A percentile compares a stretch with the other conserved stretches of the same genome.
phyloP scores from a whole-genome alignment of 2,329 filamentous ascomycete species.

The Cercospora canescens region DNA sequence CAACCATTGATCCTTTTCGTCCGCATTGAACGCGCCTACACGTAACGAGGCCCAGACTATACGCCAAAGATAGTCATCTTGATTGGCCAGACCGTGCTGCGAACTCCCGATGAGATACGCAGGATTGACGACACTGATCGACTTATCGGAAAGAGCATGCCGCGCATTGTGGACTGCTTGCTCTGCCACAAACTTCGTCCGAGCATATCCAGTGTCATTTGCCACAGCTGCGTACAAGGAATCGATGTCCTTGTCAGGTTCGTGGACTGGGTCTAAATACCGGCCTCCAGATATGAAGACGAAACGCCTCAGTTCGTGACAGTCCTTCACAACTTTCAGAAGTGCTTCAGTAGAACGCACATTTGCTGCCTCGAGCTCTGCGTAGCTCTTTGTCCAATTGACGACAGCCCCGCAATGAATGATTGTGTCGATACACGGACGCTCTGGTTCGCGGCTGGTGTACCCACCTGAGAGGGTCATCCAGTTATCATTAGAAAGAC shows the following conservation, averaged over 20 bases:
- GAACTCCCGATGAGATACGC: conserved; percentile 2
- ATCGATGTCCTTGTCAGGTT: not conserved
- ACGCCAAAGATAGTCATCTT: conserved; percentile 11
- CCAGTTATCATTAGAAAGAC: not conserved
- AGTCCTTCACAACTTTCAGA: not conserved
- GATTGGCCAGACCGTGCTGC: not conserved
- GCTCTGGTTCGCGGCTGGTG: not conserved
- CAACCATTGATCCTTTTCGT: not conserved
- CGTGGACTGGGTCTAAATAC: not conserved
- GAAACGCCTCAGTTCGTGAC: not conserved
- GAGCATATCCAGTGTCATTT: not conserved
- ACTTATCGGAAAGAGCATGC: not conserved
- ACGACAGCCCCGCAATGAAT: conserved; percentile 12
- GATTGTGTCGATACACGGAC: not conserved
- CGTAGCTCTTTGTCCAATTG: conserved; percentile 5
- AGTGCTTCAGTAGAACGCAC: not conserved
- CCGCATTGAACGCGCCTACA: not conserved
- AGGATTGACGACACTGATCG: not conserved
- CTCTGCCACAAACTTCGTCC: not conserved
- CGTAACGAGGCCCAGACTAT: conserved; percentile 3
- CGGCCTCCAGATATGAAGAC: not conserved
- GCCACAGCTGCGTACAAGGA: not conserved
- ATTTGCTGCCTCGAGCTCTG: not conserved
- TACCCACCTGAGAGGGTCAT: not conserved
- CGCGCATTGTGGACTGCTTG: not conserved